These are phyloP conservation scores for Aquanectria penicillioides DNA, from an alignment of 2,329 filamentous ascomycete genomes.

Conservation along the genomic window DNA sequence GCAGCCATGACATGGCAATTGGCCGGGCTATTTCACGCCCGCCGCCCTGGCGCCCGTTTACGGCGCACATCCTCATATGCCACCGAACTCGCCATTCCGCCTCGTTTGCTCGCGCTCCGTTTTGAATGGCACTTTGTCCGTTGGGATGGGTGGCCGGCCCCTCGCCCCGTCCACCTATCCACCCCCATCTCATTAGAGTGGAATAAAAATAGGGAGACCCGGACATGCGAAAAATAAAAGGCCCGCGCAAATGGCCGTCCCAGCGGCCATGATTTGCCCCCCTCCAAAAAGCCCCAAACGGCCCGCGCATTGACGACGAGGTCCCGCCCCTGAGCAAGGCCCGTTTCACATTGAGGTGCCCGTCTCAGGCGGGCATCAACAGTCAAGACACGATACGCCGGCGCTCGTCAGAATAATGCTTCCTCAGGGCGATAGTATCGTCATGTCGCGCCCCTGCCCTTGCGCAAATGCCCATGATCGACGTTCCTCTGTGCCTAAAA, in stretches of 20 bases:
- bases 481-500: constrained; percentile 36
- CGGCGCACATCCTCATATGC: constrained; percentile 7
- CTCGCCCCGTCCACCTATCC: too few species aligned
- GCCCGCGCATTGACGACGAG: constrained; percentile 32
- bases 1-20: constrained; percentile 8
- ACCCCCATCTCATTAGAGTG: too few species aligned
- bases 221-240: constrained; percentile 10
- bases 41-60: constrained; percentile 1
- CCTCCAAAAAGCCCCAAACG: constrained; percentile 17
- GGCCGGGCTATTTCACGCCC: constrained; percentile 4
- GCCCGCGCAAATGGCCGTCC: constrained; percentile 20
- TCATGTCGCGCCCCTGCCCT: constrained; percentile 24
- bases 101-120: not conserved
- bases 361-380: constrained; percentile 37
- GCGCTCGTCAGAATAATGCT: constrained; percentile 16
- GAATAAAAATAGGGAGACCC: not conserved
- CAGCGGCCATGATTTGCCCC: not conserved
- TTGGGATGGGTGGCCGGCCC: too few species aligned
- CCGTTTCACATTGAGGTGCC: constrained; percentile 38
- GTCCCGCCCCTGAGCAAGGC: constrained; percentile 27
- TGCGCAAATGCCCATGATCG: constrained; percentile 23
- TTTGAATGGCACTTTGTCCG: not conserved
- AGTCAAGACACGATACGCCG: constrained; percentile 36
- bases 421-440: constrained; percentile 6
- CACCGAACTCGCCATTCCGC: too few species aligned